phyloP scores from a whole-genome alignment of 306 rosid species.

The Gynostemma pentaphyllum region DNA sequence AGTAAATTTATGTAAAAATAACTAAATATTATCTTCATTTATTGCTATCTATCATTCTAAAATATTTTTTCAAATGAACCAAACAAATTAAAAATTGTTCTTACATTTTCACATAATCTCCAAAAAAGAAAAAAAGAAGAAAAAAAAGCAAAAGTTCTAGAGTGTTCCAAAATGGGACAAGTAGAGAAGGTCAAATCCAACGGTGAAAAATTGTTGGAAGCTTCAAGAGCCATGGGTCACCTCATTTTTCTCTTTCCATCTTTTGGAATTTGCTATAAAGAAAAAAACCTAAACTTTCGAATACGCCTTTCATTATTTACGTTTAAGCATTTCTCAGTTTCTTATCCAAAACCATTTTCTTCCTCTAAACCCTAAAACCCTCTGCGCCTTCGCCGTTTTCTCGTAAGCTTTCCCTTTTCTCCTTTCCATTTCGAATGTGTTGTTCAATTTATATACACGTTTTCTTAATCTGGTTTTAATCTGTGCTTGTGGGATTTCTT shows the following conservation, averaged over 20 bases:
- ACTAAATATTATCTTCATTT: too few relatives aligned
- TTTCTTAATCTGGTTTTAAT: not conserved
- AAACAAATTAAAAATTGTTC: too few relatives aligned
- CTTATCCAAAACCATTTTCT: conserved; percentile 23
- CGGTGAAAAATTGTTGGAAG: conserved; percentile 21
- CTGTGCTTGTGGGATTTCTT: not conserved
- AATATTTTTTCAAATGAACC: too few relatives aligned
- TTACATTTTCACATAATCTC: too few relatives aligned
- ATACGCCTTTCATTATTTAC: not conserved
- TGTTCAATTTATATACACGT: not conserved
- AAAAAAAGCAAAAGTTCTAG: conserved; percentile 23
- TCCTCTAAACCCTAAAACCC: conserved; percentile 16
- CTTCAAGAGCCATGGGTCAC: conserved; percentile 18
- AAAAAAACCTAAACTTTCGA: not conserved
- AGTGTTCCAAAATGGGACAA: conserved; percentile 19
- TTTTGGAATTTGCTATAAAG: not conserved
- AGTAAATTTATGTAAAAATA: too few relatives aligned
- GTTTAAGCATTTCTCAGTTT: too few relatives aligned
- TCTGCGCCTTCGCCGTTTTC: conserved; percentile 11
- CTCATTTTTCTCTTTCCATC: not conserved
- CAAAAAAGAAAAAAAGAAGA: too few relatives aligned
- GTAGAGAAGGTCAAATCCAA: conserved; percentile 7
- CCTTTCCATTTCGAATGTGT: not conserved
- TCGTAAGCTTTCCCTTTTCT: conserved; percentile 9
- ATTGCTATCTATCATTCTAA: too few relatives aligned